Evolutionary conservation across 1,284 basidiomycete genomes (phyloP).

Genomic region (Ceratobasidium papillatum): DNA sequence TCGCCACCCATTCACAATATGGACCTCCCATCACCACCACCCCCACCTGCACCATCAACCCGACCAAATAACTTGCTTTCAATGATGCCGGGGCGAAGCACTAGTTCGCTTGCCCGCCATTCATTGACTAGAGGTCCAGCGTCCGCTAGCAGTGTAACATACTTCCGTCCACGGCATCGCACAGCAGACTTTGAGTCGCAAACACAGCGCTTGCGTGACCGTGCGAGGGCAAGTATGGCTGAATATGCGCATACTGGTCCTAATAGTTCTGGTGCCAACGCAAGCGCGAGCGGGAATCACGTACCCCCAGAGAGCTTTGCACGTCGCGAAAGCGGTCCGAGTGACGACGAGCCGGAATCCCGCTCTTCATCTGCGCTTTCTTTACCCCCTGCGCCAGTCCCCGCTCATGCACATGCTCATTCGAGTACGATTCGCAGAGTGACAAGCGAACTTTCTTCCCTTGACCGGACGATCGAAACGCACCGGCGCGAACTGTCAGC

Average conservation of each 20-base stretch:
- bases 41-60: conserved; percentile 36
- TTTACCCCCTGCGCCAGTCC: conserved; percentile 32
- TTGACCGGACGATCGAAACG: conserved; percentile 36
- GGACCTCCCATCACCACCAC: conserved; percentile 31
- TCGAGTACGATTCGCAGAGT: conserved; percentile 36
- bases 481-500: conserved; percentile 37
- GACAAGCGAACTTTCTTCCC: conserved; percentile 36
- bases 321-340: conserved; percentile 29
- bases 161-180: conserved; percentile 36
- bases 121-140: conserved; percentile 34
- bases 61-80: conserved; percentile 34
- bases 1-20: conserved; percentile 14
- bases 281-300: conserved; percentile 21
- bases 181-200: conserved; percentile 39
- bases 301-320: conserved; percentile 40
- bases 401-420: conserved; percentile 34
- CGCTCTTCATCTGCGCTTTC: conserved; percentile 3
- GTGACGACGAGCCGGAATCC: conserved; percentile 20
- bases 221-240: conserved; percentile 20
- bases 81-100: conserved; percentile 21
- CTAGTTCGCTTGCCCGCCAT: conserved; percentile 15
- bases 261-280: not conserved
- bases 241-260: conserved; percentile 4
- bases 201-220: conserved; percentile 39
- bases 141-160: conserved; percentile 32